phyloP scores from a whole-genome alignment of 2,329 filamentous ascomycete genomes.

The Xylariaceae sp. region DNA sequence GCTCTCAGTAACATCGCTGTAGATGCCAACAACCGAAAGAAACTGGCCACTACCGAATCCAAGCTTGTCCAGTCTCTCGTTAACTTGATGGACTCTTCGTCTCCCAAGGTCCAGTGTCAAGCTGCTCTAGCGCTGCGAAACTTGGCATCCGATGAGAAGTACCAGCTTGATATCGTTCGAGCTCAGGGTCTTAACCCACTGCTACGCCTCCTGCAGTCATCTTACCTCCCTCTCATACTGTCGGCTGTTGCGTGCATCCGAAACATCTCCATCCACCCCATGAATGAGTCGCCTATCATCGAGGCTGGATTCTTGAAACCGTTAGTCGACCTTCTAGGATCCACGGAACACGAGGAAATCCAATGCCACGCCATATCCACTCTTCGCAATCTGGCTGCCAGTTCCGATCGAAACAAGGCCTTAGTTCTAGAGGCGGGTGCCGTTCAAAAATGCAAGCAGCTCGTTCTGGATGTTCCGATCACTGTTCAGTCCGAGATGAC shows the following conservation, averaged over 20 bases:
- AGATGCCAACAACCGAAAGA: slow-evolving; percentile 82
- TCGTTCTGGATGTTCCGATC: slow-evolving; percentile 86
- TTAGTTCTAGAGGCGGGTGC: slow-evolving; percentile 94
- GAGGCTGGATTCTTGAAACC: slow-evolving; percentile 94
- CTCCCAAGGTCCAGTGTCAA: slow-evolving; percentile 96
- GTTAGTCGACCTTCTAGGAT: slow-evolving; percentile 86
- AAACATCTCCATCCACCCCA: slow-evolving; percentile 96
- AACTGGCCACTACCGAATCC: slow-evolving; percentile 83
- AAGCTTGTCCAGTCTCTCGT: slow-evolving; percentile 91
- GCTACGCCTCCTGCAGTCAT: slow-evolving; percentile 85
- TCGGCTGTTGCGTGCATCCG: slow-evolving; percentile 97
- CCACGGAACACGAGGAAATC: slow-evolving; percentile 96
- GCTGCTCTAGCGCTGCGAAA: slow-evolving; percentile 91
- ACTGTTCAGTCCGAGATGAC: slow-evolving; percentile 99
- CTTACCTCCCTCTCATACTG: slow-evolving; percentile 90
- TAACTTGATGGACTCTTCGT: slow-evolving; percentile 94
- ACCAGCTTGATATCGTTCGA: slow-evolving; percentile 94
- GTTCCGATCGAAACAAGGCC: slow-evolving; percentile 95
- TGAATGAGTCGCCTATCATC: slow-evolving; percentile 98
- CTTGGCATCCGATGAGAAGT: slow-evolving; percentile 95
- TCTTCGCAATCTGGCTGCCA: slow-evolving; percentile 88
- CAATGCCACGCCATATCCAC: slow-evolving; percentile 99
- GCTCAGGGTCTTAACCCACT: slow-evolving; percentile 80
- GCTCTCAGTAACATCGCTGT: slow-evolving; percentile 98
- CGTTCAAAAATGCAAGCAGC: slow-evolving; percentile 96